Percentiles rank a stretch among this genome's conserved stretches.
These are phyloP conservation scores for Phytophthora lateralis DNA, from an alignment of 352 stramenopile genomes.

Conservation along the genomic window DNA sequence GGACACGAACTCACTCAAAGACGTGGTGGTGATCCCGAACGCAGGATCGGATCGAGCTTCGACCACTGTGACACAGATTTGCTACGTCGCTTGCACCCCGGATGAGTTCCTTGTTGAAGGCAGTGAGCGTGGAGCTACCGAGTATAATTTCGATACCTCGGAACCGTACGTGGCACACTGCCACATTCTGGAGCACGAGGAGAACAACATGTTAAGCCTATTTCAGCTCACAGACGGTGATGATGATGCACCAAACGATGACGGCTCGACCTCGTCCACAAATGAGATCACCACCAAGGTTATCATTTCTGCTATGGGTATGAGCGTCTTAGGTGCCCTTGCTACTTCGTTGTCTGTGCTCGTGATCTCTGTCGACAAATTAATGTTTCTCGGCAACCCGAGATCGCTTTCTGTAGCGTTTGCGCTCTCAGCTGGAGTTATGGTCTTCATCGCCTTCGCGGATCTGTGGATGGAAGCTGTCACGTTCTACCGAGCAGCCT, in stretches of 20 bases:
- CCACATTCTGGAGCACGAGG: conserved; percentile 80
- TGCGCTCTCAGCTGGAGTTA: conserved; percentile 73
- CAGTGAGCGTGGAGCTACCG: conserved; percentile 48
- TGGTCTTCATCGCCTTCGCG: conserved; percentile 79
- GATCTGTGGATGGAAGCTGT: conserved; percentile 68
- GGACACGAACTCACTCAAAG: conserved; percentile 69
- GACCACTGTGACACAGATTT: conserved; percentile 62
- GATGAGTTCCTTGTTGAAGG: conserved; percentile 68
- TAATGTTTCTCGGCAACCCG: conserved; percentile 70
- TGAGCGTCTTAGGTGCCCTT: conserved; percentile 74
- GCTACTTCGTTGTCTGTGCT: conserved; percentile 71
- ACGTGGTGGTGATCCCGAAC: conserved; percentile 80
- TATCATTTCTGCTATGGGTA: conserved; percentile 69
- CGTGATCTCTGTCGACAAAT: conserved; percentile 65
- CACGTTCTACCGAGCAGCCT: conserved; percentile 59
- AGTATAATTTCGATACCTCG: conserved; percentile 75
- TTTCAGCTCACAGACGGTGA: conserved; percentile 66
- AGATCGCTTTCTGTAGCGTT: conserved; percentile 70
- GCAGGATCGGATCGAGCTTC: conserved; percentile 39
- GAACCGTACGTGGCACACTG: conserved; percentile 81
- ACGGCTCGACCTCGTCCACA: conserved; percentile 36
- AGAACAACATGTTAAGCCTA: conserved; percentile 76
- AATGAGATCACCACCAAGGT: conserved; percentile 54
- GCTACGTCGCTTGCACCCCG: conserved; percentile 76
- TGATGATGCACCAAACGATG: conserved; percentile 51